These are phyloP conservation scores for Amanita inopinata DNA, from an alignment of 768 basidiomycete species.

Conservation along the genomic window DNA sequence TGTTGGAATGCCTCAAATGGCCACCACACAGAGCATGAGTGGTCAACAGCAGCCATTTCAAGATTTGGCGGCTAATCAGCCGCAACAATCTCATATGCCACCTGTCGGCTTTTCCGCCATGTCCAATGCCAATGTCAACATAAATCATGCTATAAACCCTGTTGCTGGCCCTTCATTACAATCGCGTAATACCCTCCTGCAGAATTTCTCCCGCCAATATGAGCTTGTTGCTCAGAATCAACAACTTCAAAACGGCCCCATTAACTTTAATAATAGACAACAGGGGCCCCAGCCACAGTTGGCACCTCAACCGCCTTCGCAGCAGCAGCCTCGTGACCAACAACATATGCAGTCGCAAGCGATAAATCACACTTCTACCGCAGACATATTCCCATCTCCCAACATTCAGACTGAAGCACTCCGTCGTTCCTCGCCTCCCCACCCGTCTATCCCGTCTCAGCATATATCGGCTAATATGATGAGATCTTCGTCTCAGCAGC, in stretches of 20 bases:
- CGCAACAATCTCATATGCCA: constrained; percentile 8
- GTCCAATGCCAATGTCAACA: background rate
- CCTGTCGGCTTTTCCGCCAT: background rate
- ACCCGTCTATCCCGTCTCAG: constrained; percentile 17
- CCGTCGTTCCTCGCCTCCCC: constrained; percentile 42
- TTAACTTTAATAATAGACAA: constrained; percentile 23
- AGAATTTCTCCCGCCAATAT: constrained; percentile 3
- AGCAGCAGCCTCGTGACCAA: constrained; percentile 13
- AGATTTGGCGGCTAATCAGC: background rate
- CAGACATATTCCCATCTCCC: constrained; percentile 42
- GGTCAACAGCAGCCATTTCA: constrained; percentile 21
- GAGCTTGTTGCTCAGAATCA: constrained; percentile 31
- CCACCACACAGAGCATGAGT: constrained; percentile 20
- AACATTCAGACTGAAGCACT: constrained; percentile 34
- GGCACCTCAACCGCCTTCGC: background rate
- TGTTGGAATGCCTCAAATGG: constrained; percentile 29
- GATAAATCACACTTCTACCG: constrained; percentile 27
- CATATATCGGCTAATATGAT: constrained; percentile 3
- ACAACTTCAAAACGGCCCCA: constrained; percentile 30
- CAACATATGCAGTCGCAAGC: constrained; percentile 18
- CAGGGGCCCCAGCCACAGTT: background rate
- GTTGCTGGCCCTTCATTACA: too few species aligned
- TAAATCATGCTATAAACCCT: background rate
- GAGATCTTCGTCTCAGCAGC: background rate
- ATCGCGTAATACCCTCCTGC: constrained; percentile 1